Base-by-base conservation (phyloP, 352 stramenopile genomes). In the Globisporangium parvum region DNA sequence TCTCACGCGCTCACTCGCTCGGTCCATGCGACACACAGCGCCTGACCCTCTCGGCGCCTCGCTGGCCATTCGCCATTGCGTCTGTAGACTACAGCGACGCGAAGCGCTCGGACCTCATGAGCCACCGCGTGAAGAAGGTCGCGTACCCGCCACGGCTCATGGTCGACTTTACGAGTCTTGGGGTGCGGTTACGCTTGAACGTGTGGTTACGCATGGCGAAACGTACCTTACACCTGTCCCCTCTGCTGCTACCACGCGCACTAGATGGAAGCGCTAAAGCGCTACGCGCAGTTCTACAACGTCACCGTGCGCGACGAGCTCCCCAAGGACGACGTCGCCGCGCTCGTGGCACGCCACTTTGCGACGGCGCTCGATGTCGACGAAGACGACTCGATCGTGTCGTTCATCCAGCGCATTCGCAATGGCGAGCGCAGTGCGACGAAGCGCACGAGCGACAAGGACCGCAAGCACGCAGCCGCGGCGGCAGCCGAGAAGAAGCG, bases 381-480 rank as follows among this genome's bases (percentile, higher is more conserved):
- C 57, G 81, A 94, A 54, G 79, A 94, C 70, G 81, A 94, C 54
- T 93, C 84, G 23, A 91, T 93, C 55, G 73, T 91, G 51, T 73
- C 79, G 41, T 93, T 93, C 58, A 85, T 93, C 62, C 79, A 90
- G 70, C 79, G 84, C 23, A 58, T 93, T 33, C 84, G 84, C 63
- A 93, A 93, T 51, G 84, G 84, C 58, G 84, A 93, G 57, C 77
- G 79, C 53, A 73, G 70, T 47, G 53, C 75, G 17, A 67, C 70
- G 53, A 85, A 83, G 64, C 70, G 71, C 50, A 55, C 75, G 53
- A 65, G 61, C 39, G 80, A 88, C 39, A 88, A 89, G 54, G 77
- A 90, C 47, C 77, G 79, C 45, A 85, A 87, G 42, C 56, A 55
- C 14, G 63, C 55, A 12, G 31, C 31, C 10, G 31, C 31, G 1